Conservation (phyloP, 352 stramenopile species). For the Globisporangium solare region DNA sequence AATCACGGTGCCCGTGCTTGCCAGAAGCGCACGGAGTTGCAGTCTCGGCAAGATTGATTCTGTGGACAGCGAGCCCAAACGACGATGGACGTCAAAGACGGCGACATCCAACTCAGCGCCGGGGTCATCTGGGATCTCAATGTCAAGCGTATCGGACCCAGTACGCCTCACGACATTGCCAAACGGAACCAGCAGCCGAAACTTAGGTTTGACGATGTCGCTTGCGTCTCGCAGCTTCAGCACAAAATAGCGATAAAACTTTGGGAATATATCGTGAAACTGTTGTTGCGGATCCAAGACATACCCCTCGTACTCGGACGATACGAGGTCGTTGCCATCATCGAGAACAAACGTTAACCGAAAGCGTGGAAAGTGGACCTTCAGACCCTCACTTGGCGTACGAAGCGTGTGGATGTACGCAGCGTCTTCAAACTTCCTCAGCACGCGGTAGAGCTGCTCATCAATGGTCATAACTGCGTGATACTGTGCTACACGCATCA, state of each 20-base stretch:
- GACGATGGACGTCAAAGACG: constrained; percentile 30
- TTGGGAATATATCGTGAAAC: constrained; percentile 30
- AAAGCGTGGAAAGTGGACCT: constrained; percentile 42
- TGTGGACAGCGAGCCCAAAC: constrained; percentile 25
- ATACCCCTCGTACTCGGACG: constrained; percentile 36
- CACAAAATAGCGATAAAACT: constrained; percentile 36
- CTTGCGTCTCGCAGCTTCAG: constrained; percentile 13
- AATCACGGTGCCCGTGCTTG: constrained; percentile 19
- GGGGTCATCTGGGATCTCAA: constrained; percentile 11
- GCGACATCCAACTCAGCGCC: constrained; percentile 14
- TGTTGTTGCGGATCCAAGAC: constrained; percentile 29
- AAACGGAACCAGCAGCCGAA: constrained; percentile 31
- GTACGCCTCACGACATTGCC: constrained; percentile 17
- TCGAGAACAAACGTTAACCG: constrained; percentile 32
- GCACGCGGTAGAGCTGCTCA: constrained; percentile 4
- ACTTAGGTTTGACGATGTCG: constrained; percentile 14
- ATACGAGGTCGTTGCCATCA: constrained; percentile 15
- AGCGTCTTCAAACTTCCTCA: constrained; percentile 40
- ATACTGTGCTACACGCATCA: constrained; percentile 16
- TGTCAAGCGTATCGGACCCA: constrained; percentile 17
- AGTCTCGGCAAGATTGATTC: constrained; percentile 34
- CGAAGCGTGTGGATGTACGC: constrained; percentile 30
- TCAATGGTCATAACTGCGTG: constrained; percentile 21
- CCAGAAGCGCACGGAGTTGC: constrained; percentile 36
- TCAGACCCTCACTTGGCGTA: constrained; percentile 12